Percentiles rank a stretch among this genome's conserved stretches.
Conservation (phyloP, 345 rosid species). For the Hibiscus trionum region DNA sequence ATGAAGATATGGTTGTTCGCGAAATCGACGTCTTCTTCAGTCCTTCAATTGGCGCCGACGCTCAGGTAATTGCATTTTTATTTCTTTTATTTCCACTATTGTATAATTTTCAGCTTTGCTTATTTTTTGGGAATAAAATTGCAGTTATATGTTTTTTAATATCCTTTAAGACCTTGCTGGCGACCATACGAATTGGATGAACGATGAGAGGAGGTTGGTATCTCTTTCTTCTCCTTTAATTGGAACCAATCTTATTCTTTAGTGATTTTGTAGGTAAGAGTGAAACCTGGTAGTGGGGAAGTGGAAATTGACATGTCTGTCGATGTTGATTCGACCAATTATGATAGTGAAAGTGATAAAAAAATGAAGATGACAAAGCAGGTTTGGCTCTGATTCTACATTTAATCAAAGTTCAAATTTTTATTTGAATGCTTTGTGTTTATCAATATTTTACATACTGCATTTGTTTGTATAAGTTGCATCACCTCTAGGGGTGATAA, state of each 20-base stretch:
- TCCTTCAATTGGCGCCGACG: constrained; percentile 39
- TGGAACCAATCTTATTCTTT: too few species aligned
- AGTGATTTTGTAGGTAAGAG: constrained; percentile 44
- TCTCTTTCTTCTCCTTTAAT: too few species aligned
- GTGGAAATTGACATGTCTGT: constrained; percentile 69
- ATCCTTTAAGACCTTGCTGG: constrained; percentile 79
- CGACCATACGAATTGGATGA: constrained; percentile 85
- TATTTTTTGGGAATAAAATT: not conserved
- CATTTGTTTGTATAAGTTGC: too few species aligned
- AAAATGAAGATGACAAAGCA: constrained; percentile 42
- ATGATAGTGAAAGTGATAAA: constrained; percentile 29
- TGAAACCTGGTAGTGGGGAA: constrained; percentile 47
- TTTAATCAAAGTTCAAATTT: too few species aligned
- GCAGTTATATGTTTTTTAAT: constrained; percentile 80
- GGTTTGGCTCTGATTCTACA: constrained; percentile 29
- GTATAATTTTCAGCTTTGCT: not conserved
- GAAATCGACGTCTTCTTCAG: constrained; percentile 74
- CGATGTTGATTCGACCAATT: constrained; percentile 47
- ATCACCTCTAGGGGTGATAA: too few species aligned
- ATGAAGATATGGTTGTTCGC: constrained; percentile 68
- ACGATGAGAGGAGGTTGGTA: constrained; percentile 35
- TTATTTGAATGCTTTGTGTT: too few species aligned
- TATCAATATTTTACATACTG: too few species aligned
- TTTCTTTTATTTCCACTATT: not conserved
- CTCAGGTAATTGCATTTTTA: constrained; percentile 33